Base-by-base conservation (phyloP, 2,329 filamentous ascomycete species). In the Neobulgaria alba region DNA sequence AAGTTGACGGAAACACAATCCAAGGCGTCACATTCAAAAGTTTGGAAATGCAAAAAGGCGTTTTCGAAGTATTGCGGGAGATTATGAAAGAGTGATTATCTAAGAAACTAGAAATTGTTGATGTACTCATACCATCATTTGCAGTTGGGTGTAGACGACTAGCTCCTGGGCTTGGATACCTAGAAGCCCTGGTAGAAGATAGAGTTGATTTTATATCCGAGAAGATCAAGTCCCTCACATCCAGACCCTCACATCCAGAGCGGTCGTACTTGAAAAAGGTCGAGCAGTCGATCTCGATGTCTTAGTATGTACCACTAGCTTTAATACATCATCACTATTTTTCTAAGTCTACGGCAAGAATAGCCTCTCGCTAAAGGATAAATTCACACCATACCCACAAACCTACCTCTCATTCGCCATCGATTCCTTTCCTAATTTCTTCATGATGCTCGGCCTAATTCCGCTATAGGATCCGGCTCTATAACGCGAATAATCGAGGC, bases 61-160 rank as follows among this genome's bases (percentile, higher is more conserved):
- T 59, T 23, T 51, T 61, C 12, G 43, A 47, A n/a, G 29, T 49
- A 12, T 68, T 66, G 47, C 49, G 52, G 12, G 45, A 41, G 1
- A 54, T 58, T 36, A 72, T 71, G 67, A 56, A 54, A 29, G 42
- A 60, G 38, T 61, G 62, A 1, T 61, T 72, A 7, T 45, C 58
- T 14, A 50, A 58, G 30, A 67, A 68, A 29, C 67, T 69, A 0
- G 65, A 51, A 40, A 56, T 51, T 10, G 18, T 47, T 3, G 44
- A 51, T 12, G 30, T 60, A 33, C 44, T 61, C 5, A 46, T 63
- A 23, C 65, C 65, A 10, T 56, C 56, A 30, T 73, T 67, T 58
- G 58, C 61, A 2, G 63, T 65, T 4, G 69, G 70, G 10, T 67
- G 58, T 54, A 60, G 58, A 38, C 62, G 63, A 0, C 60, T 67